phyloP scores from a whole-genome alignment of 306 rosid species.

The Glycyrrhiza uralensis region DNA sequence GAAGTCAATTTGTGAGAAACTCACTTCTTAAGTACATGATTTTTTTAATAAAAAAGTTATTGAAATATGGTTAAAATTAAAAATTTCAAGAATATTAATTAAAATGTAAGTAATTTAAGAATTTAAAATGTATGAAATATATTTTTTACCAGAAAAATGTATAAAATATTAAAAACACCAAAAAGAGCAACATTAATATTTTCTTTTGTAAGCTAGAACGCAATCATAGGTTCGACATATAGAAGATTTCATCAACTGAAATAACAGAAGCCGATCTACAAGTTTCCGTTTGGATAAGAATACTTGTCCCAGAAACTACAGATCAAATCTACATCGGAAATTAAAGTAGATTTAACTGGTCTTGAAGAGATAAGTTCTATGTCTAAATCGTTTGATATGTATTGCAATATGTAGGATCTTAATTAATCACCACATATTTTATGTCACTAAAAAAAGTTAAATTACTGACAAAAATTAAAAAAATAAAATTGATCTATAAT shows the following conservation, averaged over 20 bases:
- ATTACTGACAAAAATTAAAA: too few relatives aligned
- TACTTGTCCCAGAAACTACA: neutral
- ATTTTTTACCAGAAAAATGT: too few relatives aligned
- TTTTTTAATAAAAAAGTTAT: neutral
- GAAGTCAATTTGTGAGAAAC: too few relatives aligned
- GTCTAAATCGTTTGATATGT: slow-evolving; percentile 9
- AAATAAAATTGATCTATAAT: too few relatives aligned
- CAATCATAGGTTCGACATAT: neutral
- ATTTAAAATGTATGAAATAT: neutral
- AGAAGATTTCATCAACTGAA: slow-evolving; percentile 3
- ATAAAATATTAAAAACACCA: neutral
- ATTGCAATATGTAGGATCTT: neutral
- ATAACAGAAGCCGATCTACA: slow-evolving; percentile 5
- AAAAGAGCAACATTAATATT: neutral
- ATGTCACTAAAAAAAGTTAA: too few relatives aligned
- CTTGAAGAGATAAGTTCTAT: neutral
- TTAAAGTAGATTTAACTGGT: neutral
- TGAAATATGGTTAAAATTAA: too few relatives aligned
- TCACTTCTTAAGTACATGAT: too few relatives aligned
- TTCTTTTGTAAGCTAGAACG: neutral
- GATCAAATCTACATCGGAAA: neutral
- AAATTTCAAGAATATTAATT: neutral
- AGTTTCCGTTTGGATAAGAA: neutral
- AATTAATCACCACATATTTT: too few relatives aligned
- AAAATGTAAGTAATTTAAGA: neutral